phyloP scores from a whole-genome alignment of 2,329 filamentous ascomycete genomes.

The Ceratocystis destructans region DNA sequence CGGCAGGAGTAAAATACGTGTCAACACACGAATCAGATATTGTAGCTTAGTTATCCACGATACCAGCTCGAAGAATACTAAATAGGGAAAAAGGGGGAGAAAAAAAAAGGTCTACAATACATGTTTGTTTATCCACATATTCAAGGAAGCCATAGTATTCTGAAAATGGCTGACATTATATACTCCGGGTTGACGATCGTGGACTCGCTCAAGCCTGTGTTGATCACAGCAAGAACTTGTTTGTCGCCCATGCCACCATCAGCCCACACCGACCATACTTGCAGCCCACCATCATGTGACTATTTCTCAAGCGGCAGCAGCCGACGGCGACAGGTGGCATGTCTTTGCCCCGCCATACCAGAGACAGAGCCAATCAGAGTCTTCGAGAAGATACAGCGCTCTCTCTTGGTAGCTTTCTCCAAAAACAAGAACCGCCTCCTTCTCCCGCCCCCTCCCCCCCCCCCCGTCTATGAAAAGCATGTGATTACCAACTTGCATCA shows the following conservation, averaged over 20 bases:
- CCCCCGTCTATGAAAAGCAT: background rate
- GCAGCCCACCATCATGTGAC: background rate
- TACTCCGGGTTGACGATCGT: no score
- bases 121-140: no score
- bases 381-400: background rate
- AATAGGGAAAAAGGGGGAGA: no score
- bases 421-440: background rate
- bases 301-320: background rate
- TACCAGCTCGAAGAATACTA: no score
- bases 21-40: background rate
- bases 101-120: no score
- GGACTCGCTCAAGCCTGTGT: no score
- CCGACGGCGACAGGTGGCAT: background rate
- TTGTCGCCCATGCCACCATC: background rate
- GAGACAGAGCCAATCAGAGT: conserved; percentile 3
- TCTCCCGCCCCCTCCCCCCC: no score
- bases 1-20: background rate
- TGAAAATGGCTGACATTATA: no score
- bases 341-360: background rate
- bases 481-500: background rate
- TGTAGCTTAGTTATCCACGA: no score
- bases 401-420: background rate
- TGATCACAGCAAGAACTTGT: no score
- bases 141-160: no score
- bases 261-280: background rate